phyloP scores from a whole-genome alignment of 257 asterid species.

The Fraxinus anomala region DNA sequence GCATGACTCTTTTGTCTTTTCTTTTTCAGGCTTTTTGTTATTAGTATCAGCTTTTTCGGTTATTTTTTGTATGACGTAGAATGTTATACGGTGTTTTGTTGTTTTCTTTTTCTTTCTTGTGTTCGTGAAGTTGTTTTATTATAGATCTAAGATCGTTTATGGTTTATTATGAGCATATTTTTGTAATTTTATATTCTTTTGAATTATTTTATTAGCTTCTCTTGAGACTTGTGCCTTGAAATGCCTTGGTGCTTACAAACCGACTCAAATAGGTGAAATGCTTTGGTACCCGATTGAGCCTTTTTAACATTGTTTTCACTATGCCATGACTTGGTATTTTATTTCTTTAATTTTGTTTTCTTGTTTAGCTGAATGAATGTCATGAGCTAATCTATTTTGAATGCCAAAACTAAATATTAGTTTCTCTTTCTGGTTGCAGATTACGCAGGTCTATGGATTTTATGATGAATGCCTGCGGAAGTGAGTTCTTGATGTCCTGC shows the following conservation, averaged over 20 bases:
- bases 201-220: neutral
- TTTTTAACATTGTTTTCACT: neutral
- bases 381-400: neutral
- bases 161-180: neutral
- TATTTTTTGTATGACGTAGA: neutral
- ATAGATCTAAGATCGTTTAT: neutral
- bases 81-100: neutral
- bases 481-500: slow-evolving; percentile 37
- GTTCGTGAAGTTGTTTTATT: neutral
- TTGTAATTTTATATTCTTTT: neutral
- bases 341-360: neutral
- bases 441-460: slow-evolving; percentile 59
- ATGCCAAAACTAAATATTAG: neutral
- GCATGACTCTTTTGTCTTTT: neutral
- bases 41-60: neutral
- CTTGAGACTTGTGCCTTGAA: neutral
- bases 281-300: neutral
- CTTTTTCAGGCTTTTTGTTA: neutral
- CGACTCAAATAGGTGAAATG: neutral
- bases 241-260: neutral
- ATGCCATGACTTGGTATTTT: neutral
- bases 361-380: neutral
- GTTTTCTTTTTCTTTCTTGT: neutral
- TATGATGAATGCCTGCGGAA: slow-evolving; percentile 58
- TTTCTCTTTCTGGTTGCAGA: slow-evolving; percentile 40